Evolutionary conservation across 2,329 filamentous ascomycete genomes (phyloP), one percentile per base, ranked within the genome.

Genomic region (Pseudogymnoascus sp.): DNA sequence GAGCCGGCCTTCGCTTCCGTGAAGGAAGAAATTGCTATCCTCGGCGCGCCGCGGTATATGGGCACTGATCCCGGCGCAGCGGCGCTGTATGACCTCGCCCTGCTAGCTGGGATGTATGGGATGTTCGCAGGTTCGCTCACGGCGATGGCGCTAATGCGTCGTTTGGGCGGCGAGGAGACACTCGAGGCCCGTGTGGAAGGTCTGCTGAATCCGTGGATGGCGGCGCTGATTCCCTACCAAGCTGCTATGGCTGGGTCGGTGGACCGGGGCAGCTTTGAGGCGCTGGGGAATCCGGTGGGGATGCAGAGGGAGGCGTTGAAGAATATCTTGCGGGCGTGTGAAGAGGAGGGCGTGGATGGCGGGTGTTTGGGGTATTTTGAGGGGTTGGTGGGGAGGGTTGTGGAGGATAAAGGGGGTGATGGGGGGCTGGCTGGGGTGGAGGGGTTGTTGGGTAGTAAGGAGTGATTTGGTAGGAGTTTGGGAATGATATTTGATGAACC

Each of bases 91-190:
- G 70, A 72, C 52, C 61, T 67, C 9, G 70, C 70, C 2, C 64
- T 68, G 33, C 66, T 72, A 5, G 63, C 69, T 6, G 59, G 63
- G 52, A 72, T 72, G 70, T 69, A 70, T 21, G 69, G 70, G 31
- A 68, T 72, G 67, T 69, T 71, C 42, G 58, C 62, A 4, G 70
- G 70, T 1, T 65, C 64, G 0, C 66, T 71, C 29, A 63, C 67
- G 9, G 69, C 66, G 25, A 63, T 70, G 33, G 67, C 59, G 6
- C 60, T 72, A 52, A 61, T 71, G n/a, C 68, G 67, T 64, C 58
- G 58, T n/a, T 60, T 48, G 3, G 33, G 58, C 8, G 64, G 61
- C 1, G 68, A 61, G 7, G 61, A 18, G 13, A 63, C 48, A 27
- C 64, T 63, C 8, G 36, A 59, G 25, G 45, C 63, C 58, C 64